Evolutionary conservation across 2,329 filamentous ascomycete species (phyloP).

Genomic region (Sporothrix brunneoviolacea): DNA sequence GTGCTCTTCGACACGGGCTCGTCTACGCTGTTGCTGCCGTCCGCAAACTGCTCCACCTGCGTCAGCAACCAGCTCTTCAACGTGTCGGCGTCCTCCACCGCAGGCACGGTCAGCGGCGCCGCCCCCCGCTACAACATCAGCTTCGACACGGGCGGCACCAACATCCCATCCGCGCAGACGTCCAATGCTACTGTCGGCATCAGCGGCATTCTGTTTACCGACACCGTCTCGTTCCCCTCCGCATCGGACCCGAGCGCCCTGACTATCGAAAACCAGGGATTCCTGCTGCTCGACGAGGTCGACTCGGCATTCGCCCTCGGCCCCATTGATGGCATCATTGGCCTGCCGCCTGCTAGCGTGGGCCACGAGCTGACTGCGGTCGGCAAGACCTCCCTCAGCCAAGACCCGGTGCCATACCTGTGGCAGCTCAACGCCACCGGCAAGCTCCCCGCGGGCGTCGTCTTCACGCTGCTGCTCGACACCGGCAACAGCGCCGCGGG

Average conservation of each 20-base stretch:
- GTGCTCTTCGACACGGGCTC: conserved; percentile 28
- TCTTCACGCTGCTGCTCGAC: conserved; percentile 25
- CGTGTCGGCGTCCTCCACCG: conserved; percentile 15
- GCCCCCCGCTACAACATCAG: conserved; percentile 13
- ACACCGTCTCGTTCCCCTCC: conserved; percentile 22
- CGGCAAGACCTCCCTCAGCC: background rate
- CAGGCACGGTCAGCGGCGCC: background rate
- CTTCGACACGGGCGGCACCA: conserved; percentile 23
- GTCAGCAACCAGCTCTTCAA: conserved; percentile 21
- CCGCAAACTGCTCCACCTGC: conserved; percentile 24
- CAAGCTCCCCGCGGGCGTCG: conserved; percentile 18
- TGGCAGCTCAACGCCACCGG: conserved; percentile 24
- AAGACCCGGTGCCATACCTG: conserved; percentile 17
- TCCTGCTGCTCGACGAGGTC: conserved; percentile 25
- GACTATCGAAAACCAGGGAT: conserved; percentile 22
- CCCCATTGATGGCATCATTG: conserved; percentile 27
- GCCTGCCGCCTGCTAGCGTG: conserved; percentile 17
- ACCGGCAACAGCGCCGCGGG: conserved; percentile 15
- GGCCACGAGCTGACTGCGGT: conserved; percentile 3
- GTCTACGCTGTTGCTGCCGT: conserved; percentile 24
- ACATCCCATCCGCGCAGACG: conserved; percentile 21
- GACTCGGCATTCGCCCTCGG: conserved; percentile 20
- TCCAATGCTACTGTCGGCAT: conserved; percentile 13
- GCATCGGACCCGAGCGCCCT: conserved; percentile 15
- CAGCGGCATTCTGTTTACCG: conserved; percentile 21